Evolutionary conservation across 2,329 filamentous ascomycete species (phyloP).

Genomic region (Aureobasidium sp.): DNA sequence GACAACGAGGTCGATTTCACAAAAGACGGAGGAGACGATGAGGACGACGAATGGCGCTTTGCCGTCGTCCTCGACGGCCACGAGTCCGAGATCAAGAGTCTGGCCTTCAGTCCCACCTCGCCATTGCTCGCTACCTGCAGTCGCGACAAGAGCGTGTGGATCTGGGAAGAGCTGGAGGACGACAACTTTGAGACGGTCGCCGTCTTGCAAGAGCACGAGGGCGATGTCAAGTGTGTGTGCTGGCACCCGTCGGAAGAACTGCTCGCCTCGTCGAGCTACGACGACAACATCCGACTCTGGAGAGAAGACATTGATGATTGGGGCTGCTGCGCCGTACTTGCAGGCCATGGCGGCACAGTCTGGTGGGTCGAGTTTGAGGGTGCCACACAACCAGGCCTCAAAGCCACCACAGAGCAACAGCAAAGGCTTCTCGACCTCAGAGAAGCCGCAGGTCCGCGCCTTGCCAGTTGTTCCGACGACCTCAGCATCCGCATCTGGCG

Average conservation of each 20-base stretch:
- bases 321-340: conserved; percentile 77
- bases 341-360: conserved; percentile 77
- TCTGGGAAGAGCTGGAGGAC: conserved; percentile 94
- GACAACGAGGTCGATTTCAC: conserved; percentile 28
- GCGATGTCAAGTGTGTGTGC: conserved; percentile 86
- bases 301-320: conserved; percentile 89
- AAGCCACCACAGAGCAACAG: conserved; percentile 27
- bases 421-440: conserved; percentile 31
- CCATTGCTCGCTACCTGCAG: conserved; percentile 82
- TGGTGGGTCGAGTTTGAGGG: conserved; percentile 73
- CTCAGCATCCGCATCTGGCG: conserved; percentile 73
- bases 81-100: conserved; percentile 83
- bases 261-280: conserved; percentile 86
- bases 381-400: conserved; percentile 28
- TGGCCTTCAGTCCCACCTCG: conserved; percentile 66
- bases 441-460: conserved; percentile 45
- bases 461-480: conserved; percentile 84
- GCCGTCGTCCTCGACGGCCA: conserved; percentile 89
- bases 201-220: conserved; percentile 88
- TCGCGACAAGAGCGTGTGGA: conserved; percentile 92
- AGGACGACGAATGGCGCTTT: conserved; percentile 84
- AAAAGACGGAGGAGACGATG: conserved; percentile 39
- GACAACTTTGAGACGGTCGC: conserved; percentile 97
- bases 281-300: conserved; percentile 85
- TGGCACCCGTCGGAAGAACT: conserved; percentile 81